A percentile compares a stretch with the other conserved stretches of the same genome.
phyloP scores from a whole-genome alignment of 1,284 basidiomycete genomes.

The Fistulinella staudtii region DNA sequence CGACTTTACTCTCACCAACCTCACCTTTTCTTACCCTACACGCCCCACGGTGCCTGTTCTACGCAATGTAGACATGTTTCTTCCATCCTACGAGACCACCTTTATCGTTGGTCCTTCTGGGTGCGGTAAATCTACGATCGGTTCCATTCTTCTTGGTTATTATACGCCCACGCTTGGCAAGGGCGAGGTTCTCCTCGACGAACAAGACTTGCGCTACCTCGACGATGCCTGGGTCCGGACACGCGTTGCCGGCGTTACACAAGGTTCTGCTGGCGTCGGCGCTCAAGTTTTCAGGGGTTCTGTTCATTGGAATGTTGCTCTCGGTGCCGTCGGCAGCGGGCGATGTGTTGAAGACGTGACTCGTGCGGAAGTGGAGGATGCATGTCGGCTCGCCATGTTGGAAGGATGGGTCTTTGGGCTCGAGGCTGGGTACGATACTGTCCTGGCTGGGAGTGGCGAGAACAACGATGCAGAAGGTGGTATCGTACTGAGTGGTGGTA shows the following conservation, averaged over 20 bases:
- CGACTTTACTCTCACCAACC: slow-evolving; percentile 78
- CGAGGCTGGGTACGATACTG: slow-evolving; percentile 86
- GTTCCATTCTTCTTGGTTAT: slow-evolving; percentile 73
- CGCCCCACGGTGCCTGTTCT: slow-evolving; percentile 54
- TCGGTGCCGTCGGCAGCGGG: slow-evolving; percentile 56
- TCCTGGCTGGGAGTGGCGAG: slow-evolving; percentile 38
- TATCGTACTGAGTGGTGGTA: slow-evolving; percentile 84
- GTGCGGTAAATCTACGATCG: slow-evolving; percentile 78
- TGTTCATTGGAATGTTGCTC: slow-evolving; percentile 87
- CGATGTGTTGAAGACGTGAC: slow-evolving; percentile 47
- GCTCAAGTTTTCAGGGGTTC: slow-evolving; percentile 38
- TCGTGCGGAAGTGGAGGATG: slow-evolving; percentile 71
- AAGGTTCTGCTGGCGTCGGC: slow-evolving; percentile 43
- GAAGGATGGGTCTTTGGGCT: slow-evolving; percentile 85
- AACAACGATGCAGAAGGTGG: slow-evolving; percentile 57
- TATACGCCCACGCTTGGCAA: slow-evolving; percentile 54
- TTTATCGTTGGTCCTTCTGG: slow-evolving; percentile 81
- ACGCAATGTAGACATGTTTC: slow-evolving; percentile 49
- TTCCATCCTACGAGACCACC: slow-evolving; percentile 72
- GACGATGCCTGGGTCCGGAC: slow-evolving; percentile 71
- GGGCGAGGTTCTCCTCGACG: slow-evolving; percentile 76
- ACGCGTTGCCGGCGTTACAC: slow-evolving; percentile 77
- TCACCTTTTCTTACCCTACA: slow-evolving; percentile 76
- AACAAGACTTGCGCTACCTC: slow-evolving; percentile 73
- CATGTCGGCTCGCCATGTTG: slow-evolving; percentile 82